Evolutionary conservation across 805 yeast genomes (phyloP).

Genomic region (Kodamaea kakaduensis): DNA sequence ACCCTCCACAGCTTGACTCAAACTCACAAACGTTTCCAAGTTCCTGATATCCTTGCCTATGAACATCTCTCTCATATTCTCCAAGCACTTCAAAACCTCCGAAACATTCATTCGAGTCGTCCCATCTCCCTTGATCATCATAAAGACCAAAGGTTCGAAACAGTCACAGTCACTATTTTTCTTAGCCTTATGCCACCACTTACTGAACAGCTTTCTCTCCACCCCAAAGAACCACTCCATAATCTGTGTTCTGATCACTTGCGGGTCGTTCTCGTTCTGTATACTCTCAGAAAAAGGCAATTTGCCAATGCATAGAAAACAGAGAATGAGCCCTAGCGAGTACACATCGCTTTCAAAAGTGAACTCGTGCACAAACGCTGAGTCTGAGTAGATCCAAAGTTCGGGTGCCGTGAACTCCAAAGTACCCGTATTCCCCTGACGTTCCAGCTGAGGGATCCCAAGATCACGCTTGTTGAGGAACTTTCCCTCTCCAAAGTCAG

Average conservation of each 20-base stretch:
- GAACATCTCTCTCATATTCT: conserved; percentile 16
- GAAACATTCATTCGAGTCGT: conserved; percentile 10
- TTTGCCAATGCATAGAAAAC: conserved; percentile 65
- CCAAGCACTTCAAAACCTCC: conserved; percentile 20
- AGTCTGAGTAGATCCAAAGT: conserved; percentile 40
- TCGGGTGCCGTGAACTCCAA: conserved; percentile 88
- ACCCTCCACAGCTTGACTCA: no score
- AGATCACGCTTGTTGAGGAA: conserved; percentile 51
- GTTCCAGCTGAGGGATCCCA: conserved; percentile 22
- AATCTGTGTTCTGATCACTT: conserved; percentile 23
- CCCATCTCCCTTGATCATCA: conserved; percentile 29
- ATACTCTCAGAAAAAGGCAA: conserved; percentile 49
- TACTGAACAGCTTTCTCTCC: conserved; percentile 16
- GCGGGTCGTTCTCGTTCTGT: conserved; percentile 26
- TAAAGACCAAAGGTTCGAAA: conserved; percentile 22
- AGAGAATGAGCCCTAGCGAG: conserved; percentile 79
- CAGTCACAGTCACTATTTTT: not conserved
- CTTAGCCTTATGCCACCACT: conserved; percentile 23
- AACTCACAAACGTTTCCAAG: no score
- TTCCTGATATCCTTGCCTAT: no score
- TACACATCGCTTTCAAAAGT: conserved; percentile 73
- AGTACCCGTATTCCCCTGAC: conserved; percentile 87
- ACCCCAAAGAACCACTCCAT: conserved; percentile 28
- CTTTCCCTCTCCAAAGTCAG: conserved; percentile 89
- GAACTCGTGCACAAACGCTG: conserved; percentile 49